Conservation (phyloP, 1,284 basidiomycete species). For the Golubevia pallescens region DNA sequence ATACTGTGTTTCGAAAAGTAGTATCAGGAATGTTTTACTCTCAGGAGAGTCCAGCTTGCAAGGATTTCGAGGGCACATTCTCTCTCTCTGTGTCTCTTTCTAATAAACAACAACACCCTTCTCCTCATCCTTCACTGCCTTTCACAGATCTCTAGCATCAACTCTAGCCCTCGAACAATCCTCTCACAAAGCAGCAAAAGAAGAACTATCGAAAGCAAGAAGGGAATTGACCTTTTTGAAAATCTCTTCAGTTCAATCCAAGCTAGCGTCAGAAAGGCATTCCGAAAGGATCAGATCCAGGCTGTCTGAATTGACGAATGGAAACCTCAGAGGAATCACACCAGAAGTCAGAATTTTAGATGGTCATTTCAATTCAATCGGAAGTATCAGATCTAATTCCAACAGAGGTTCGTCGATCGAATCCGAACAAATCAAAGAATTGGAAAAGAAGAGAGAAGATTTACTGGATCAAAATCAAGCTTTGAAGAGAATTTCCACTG, state of each 20-base stretch:
- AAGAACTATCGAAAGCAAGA: slow-evolving; percentile 25
- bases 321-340: slow-evolving; percentile 26
- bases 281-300: slow-evolving; percentile 24
- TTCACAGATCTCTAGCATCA: slow-evolving; percentile 4
- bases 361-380: slow-evolving; percentile 18
- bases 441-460: slow-evolving; percentile 27
- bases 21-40: too few relatives aligned
- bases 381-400: background rate
- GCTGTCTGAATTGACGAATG: slow-evolving; percentile 37
- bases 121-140: too few relatives aligned
- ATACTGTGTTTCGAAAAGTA: too few relatives aligned
- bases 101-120: too few relatives aligned
- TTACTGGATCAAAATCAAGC: slow-evolving; percentile 35
- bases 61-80: too few relatives aligned
- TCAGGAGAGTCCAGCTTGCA: too few relatives aligned
- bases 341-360: slow-evolving; percentile 37
- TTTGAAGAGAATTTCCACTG: slow-evolving; percentile 32
- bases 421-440: slow-evolving; percentile 28
- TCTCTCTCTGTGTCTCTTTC: too few relatives aligned
- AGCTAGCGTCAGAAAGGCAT: slow-evolving; percentile 24
- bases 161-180: slow-evolving; percentile 19
- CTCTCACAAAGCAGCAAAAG: slow-evolving; percentile 32
- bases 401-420: slow-evolving; percentile 17
- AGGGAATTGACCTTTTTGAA: slow-evolving; percentile 30
- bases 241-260: slow-evolving; percentile 32